Conservation (phyloP, 768 basidiomycete genomes). For the Lepiota venenata region DNA sequence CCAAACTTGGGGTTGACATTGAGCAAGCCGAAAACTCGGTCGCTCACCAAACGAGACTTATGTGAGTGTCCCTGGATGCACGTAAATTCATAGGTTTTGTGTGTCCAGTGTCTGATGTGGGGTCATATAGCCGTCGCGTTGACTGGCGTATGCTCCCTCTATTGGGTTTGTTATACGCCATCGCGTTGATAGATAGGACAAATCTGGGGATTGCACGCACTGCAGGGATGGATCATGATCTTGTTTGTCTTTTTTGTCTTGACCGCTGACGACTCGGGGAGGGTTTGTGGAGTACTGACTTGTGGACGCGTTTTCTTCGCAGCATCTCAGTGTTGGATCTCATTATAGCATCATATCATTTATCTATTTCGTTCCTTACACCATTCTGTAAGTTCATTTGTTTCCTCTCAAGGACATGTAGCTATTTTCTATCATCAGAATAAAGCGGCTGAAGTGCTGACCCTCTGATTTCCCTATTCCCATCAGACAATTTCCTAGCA, state of each 20-base stretch:
- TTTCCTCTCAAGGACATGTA: not conserved
- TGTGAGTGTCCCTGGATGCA: constrained; percentile 1
- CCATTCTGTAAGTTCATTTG: constrained; percentile 34
- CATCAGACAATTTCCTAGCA: constrained; percentile 41
- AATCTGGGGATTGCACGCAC: constrained; percentile 40
- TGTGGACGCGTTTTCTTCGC: not conserved
- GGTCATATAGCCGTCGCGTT: constrained; percentile 28
- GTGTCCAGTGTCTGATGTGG: too few species aligned
- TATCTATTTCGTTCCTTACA: constrained; percentile 46
- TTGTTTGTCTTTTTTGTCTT: constrained; percentile 24
- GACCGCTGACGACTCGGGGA: not conserved
- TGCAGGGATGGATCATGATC: constrained; percentile 37
- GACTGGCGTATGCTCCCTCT: constrained; percentile 38
- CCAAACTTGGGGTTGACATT: not conserved
- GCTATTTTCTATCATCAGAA: not conserved
- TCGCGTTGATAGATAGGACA: constrained; percentile 37
- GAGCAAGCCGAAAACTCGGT: too few species aligned
- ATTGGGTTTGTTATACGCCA: constrained; percentile 33
- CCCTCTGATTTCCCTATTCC: constrained; percentile 1
- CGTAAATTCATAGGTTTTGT: not conserved
- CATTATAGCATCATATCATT: constrained; percentile 45
- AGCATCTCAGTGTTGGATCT: constrained; percentile 35
- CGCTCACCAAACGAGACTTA: not conserved
- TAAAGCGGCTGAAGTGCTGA: not conserved
- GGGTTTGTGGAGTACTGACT: not conserved